Evolutionary conservation across 768 basidiomycete genomes (phyloP).

Genomic region (Amanita molliuscula): DNA sequence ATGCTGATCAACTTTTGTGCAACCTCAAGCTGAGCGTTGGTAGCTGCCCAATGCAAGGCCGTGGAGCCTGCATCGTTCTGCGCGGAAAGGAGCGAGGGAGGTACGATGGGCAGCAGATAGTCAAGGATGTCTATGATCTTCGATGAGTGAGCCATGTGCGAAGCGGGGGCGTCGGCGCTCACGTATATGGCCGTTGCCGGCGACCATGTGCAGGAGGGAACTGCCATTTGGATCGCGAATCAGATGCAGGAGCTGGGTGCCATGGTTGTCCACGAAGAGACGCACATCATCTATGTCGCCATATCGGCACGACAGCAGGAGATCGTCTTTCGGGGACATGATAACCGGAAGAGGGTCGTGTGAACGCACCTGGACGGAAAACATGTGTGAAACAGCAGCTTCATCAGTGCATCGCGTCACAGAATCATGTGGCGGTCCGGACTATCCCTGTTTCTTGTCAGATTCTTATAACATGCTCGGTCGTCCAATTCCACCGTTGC

Average conservation of each 20-base stretch:
- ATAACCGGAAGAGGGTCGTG: background rate
- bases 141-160: conserved; percentile 3
- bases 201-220: conserved; percentile 76
- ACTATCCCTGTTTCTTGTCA: background rate
- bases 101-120: conserved; percentile 54
- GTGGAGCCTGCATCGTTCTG: conserved; percentile 72
- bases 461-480: no score
- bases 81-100: conserved; percentile 42
- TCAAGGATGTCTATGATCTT: conserved; percentile 56
- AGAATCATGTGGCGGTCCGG: no score
- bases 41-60: conserved; percentile 84
- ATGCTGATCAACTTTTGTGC: conserved; percentile 51
- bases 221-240: conserved; percentile 72
- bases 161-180: conserved; percentile 13
- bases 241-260: conserved; percentile 32
- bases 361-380: background rate
- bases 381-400: background rate
- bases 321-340: conserved; percentile 35
- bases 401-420: no score
- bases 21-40: conserved; percentile 67
- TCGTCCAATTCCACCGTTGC: background rate
- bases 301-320: conserved; percentile 79
- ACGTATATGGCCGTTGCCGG: conserved; percentile 87
- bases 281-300: conserved; percentile 78
- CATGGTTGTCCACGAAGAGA: conserved; percentile 51